A percentile compares a stretch with the other conserved stretches of the same genome.
phyloP scores from a whole-genome alignment of 371 early-diverging fungal species.

The Basidiobolus meristosporus region DNA sequence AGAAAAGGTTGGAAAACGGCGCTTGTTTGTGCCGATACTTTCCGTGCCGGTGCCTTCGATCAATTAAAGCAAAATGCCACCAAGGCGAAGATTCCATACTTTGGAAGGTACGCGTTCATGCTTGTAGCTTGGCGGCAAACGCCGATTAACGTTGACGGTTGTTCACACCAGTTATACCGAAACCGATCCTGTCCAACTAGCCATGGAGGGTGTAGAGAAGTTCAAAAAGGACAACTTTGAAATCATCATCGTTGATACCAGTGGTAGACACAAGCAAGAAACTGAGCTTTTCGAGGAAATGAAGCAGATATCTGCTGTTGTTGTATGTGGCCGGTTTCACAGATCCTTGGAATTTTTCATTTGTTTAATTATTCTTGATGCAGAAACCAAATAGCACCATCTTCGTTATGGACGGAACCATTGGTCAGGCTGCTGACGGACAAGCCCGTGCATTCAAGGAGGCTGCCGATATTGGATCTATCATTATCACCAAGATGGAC shows the following conservation, averaged over 20 bases:
- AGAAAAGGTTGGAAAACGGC: slow-evolving; percentile 95
- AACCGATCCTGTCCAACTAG: slow-evolving; percentile 91
- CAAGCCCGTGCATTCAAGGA: slow-evolving; percentile 95
- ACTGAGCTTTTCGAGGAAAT: slow-evolving; percentile 96
- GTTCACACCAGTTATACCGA: slow-evolving; percentile 56
- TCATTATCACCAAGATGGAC: slow-evolving; percentile 99
- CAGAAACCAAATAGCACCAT: slow-evolving; percentile 82
- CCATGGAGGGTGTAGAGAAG: slow-evolving; percentile 87
- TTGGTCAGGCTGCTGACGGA: slow-evolving; percentile 97
- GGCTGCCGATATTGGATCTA: slow-evolving; percentile 93
- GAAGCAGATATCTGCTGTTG: slow-evolving; percentile 82
- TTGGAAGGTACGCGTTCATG: slow-evolving; percentile 36
- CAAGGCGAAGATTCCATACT: slow-evolving; percentile 96
- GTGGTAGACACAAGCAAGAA: slow-evolving; percentile 98
- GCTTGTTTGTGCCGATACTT: slow-evolving; percentile 98
- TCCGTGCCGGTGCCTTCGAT: slow-evolving; percentile 99
- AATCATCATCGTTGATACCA: slow-evolving; percentile 97
- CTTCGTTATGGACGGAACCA: slow-evolving; percentile 99
- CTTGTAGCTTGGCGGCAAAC: background rate
- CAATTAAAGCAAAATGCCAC: slow-evolving; percentile 98
- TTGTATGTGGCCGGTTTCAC: slow-evolving; percentile 19
- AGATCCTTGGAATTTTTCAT: background rate
- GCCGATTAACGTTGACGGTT: background rate
- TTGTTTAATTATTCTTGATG: background rate
- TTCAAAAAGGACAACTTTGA: slow-evolving; percentile 96